These are phyloP conservation scores for Davidsoniella neocaledoniae DNA, from an alignment of 2,329 filamentous ascomycete species.

Conservation along the genomic window DNA sequence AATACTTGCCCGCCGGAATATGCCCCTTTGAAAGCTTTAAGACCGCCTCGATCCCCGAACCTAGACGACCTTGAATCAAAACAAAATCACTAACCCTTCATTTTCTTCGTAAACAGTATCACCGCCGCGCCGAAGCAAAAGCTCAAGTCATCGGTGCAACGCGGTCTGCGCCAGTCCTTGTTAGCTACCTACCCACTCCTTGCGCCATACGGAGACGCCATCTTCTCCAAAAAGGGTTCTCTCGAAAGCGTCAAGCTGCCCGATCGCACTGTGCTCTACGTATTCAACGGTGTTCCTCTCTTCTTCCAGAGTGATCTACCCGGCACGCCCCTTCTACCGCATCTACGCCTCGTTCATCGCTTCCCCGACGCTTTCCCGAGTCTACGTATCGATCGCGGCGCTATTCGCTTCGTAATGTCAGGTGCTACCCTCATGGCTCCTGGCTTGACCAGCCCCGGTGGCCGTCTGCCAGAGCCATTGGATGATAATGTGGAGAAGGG, in stretches of 20 bases:
- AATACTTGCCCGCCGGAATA: constrained; percentile 12
- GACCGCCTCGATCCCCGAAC: background rate
- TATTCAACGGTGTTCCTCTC: constrained; percentile 58
- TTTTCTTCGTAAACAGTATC: constrained; percentile 34
- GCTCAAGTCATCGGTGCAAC: constrained; percentile 92
- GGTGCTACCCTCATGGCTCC: constrained; percentile 95
- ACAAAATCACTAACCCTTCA: background rate
- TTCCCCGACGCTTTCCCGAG: constrained; percentile 73
- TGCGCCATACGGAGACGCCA: constrained; percentile 75
- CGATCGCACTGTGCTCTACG: constrained; percentile 78
- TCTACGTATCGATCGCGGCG: constrained; percentile 83
- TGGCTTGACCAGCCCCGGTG: constrained; percentile 70
- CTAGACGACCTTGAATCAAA: too few relatives aligned
- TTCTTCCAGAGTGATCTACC: constrained; percentile 67
- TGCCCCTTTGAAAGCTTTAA: constrained; percentile 1
- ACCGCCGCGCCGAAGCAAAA: constrained; percentile 71
- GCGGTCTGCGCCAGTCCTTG: constrained; percentile 66
- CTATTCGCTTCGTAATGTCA: constrained; percentile 87
- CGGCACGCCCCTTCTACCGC: constrained; percentile 60
- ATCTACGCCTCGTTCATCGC: constrained; percentile 75
- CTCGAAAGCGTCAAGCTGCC: constrained; percentile 84
- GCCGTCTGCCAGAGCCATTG: constrained; percentile 48
- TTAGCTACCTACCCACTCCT: constrained; percentile 74
- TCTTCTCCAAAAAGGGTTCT: constrained; percentile 87
- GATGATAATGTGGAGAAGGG: constrained; percentile 22